Conservation (phyloP, 768 basidiomycete species). For the Lyophyllum shimeji region DNA sequence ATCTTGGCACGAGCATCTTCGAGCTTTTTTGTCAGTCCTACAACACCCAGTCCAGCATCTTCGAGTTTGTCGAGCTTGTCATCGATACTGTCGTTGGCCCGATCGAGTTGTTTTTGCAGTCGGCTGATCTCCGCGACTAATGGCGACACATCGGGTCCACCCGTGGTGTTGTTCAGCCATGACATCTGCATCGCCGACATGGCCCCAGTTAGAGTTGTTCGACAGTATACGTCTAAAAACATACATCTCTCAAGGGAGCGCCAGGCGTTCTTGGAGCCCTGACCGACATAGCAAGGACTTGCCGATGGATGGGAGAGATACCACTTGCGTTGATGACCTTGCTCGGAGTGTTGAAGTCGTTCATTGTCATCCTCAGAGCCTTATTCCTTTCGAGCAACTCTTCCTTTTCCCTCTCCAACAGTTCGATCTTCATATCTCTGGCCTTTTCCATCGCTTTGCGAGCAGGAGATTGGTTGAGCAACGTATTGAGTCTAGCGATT, state of each 20-base stretch:
- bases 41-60: constrained; percentile 73
- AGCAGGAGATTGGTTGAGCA: constrained; percentile 71
- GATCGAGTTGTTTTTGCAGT: constrained; percentile 73
- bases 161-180: constrained; percentile 64
- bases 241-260: constrained; percentile 73
- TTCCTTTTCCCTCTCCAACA: constrained; percentile 75
- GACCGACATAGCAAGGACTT: constrained; percentile 65
- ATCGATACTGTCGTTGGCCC: constrained; percentile 82
- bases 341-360: constrained; percentile 56
- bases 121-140: constrained; percentile 71
- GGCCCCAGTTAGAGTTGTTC: neutral
- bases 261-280: constrained; percentile 77
- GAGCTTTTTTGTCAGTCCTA: constrained; percentile 67
- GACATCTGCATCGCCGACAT: constrained; percentile 50
- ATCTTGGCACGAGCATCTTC: constrained; percentile 68
- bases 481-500: constrained; percentile 64
- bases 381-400: constrained; percentile 73
- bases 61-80: constrained; percentile 86
- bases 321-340: constrained; percentile 53
- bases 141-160: constrained; percentile 58
- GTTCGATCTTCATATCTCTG: constrained; percentile 72
- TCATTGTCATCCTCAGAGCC: constrained; percentile 50
- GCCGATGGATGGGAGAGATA: constrained; percentile 79
- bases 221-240: constrained; percentile 21
- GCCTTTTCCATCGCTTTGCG: constrained; percentile 77